phyloP scores from a whole-genome alignment of 139 green algal species.

The Haematococcus sp. region DNA sequence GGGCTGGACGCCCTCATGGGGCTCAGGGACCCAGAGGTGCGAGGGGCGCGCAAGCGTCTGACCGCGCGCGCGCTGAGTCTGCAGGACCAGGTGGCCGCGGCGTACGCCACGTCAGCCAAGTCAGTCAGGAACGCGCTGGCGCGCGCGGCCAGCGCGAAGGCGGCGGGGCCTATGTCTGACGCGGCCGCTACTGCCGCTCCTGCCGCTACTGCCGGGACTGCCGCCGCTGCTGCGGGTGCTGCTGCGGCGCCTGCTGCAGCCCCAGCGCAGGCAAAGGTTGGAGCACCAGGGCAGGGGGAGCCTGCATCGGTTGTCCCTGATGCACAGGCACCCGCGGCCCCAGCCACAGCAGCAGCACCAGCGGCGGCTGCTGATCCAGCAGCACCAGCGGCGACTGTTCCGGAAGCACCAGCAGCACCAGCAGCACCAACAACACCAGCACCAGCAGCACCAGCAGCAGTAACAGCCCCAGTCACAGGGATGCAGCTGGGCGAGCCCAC shows the following conservation, averaged over 20 bases:
- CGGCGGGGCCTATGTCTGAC: too few relatives aligned
- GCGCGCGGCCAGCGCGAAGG: too few relatives aligned
- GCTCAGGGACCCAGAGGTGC: constrained; percentile 26
- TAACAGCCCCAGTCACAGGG: neutral
- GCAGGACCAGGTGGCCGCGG: constrained; percentile 27
- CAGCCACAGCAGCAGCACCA: too few relatives aligned
- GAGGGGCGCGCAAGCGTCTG: constrained; percentile 33
- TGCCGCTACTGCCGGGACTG: neutral
- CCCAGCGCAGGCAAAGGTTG: too few relatives aligned
- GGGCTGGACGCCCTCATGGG: constrained; percentile 28
- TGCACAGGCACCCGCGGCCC: neutral
- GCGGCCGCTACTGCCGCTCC: too few relatives aligned
- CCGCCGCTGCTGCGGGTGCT: neutral
- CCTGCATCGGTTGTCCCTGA: neutral
- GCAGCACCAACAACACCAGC: constrained; percentile 3
- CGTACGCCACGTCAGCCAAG: constrained; percentile 6
- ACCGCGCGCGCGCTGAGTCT: constrained; percentile 21
- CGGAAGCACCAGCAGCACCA: neutral
- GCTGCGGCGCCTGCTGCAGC: neutral
- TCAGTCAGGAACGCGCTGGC: too few relatives aligned
- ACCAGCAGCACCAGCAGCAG: neutral
- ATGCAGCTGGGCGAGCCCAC: too few relatives aligned
- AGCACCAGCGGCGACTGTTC: neutral
- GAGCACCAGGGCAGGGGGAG: too few relatives aligned
- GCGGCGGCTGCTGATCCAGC: too few relatives aligned